These are phyloP conservation scores for Aspergillus flavus DNA, from an alignment of 2,329 filamentous ascomycete genomes.

Conservation along the genomic window DNA sequence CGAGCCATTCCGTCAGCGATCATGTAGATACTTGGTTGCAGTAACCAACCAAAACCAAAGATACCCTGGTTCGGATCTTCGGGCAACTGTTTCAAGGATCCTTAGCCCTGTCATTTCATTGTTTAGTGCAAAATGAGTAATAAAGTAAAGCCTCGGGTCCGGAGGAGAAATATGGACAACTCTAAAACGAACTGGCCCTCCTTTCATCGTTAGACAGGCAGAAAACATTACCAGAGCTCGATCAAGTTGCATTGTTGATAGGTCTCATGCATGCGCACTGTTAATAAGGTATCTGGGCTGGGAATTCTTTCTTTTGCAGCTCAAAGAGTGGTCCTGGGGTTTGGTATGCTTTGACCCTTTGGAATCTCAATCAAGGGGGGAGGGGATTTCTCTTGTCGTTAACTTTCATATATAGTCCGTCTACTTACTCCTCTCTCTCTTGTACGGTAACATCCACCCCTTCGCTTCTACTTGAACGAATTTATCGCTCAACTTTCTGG, in stretches of 20 bases:
- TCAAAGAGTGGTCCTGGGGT: slow-evolving; percentile 8
- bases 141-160: background rate
- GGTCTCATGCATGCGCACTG: background rate
- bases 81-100: background rate
- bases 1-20: background rate
- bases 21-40: background rate
- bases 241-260: background rate
- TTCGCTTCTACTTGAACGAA: background rate
- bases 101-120: background rate
- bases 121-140: background rate
- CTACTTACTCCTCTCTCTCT: background rate
- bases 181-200: background rate
- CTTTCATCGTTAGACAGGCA: background rate
- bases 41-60: background rate
- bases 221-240: background rate
- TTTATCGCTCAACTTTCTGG: slow-evolving; percentile 2
- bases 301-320: background rate
- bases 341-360: slow-evolving; percentile 29
- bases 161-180: background rate
- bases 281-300: background rate
- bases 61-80: background rate
- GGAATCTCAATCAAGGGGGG: slow-evolving; percentile 34
- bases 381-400: background rate
- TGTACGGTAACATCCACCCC: background rate
- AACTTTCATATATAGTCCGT: background rate